Evolutionary conservation across 2,329 filamentous ascomycete species (phyloP).

Genomic region (Verticillium albo-atrum): DNA sequence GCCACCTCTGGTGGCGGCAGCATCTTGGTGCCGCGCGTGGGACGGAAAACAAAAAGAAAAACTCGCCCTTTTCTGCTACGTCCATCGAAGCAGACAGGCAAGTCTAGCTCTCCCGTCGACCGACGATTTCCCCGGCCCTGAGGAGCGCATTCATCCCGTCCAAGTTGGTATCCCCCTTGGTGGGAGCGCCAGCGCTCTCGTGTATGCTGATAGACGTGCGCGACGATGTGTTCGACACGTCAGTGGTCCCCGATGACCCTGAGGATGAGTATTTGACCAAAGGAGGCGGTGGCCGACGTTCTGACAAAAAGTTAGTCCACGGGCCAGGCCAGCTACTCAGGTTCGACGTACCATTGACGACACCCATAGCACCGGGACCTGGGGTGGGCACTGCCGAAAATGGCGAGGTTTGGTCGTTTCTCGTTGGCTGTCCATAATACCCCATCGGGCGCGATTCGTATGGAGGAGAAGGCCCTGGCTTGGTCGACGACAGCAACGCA

Average conservation of each 20-base stretch:
- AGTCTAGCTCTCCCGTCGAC: slow-evolving; percentile 25
- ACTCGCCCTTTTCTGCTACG: background rate
- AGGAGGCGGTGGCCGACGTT: slow-evolving; percentile 8
- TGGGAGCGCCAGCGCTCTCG: background rate
- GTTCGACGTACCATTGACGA: slow-evolving; percentile 5
- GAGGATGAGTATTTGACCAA: slow-evolving; percentile 9
- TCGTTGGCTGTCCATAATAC: slow-evolving; percentile 2
- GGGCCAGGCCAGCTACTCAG: background rate
- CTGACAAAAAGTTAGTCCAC: slow-evolving; percentile 10
- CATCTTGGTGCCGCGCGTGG: background rate
- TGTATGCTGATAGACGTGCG: slow-evolving; percentile 11
- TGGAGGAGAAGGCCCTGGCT: slow-evolving; percentile 18
- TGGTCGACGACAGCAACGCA: slow-evolving; percentile 42
- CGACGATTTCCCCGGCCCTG: slow-evolving; percentile 55
- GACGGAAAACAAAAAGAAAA: background rate
- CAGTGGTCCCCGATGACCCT: slow-evolving; percentile 7
- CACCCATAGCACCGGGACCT: background rate
- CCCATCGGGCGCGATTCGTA: slow-evolving; percentile 11
- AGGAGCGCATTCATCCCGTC: slow-evolving; percentile 58
- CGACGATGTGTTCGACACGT: slow-evolving; percentile 6
- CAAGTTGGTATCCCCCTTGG: slow-evolving; percentile 21
- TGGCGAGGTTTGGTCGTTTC: background rate
- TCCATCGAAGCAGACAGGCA: background rate
- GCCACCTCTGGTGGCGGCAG: background rate
- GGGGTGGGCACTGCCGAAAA: background rate